Conservation (phyloP, 768 basidiomycete genomes). For the Boletus pseudopeckii region DNA sequence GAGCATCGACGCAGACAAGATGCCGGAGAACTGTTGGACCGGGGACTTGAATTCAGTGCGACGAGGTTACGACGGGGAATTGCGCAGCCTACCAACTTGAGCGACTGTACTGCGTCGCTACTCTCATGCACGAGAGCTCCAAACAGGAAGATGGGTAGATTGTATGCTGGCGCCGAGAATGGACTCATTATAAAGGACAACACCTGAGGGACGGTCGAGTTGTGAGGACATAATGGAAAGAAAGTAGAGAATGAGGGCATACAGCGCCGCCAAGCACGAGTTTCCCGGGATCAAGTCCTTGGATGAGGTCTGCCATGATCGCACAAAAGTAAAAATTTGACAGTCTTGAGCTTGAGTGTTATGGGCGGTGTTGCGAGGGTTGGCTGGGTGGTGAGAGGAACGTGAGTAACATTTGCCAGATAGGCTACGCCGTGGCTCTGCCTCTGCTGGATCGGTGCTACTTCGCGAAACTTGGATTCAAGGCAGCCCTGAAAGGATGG, state of each 20-base stretch:
- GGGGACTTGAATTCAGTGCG: neutral
- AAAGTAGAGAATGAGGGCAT: conserved; percentile 11
- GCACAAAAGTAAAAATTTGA: neutral
- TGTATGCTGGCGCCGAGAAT: conserved; percentile 64
- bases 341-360: neutral
- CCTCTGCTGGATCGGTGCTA: too few relatives aligned
- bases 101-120: conserved; percentile 57
- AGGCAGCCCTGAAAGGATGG: neutral
- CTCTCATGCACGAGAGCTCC: conserved; percentile 72
- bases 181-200: conserved; percentile 58
- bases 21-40: conserved; percentile 53
- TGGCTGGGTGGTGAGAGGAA: neutral
- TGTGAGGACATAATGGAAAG: neutral
- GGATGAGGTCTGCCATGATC: conserved; percentile 62
- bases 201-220: conserved; percentile 35
- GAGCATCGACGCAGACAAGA: conserved; percentile 57
- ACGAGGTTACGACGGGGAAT: neutral
- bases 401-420: conserved; percentile 6
- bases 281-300: conserved; percentile 68
- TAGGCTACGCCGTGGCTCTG: neutral
- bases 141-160: conserved; percentile 80
- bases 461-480: neutral
- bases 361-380: neutral
- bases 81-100: conserved; percentile 51
- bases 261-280: conserved; percentile 65